Percentiles rank a stretch among this genome's conserved stretches.
Conservation (phyloP, 208 protist species). For the Leptomonas seymouri region DNA sequence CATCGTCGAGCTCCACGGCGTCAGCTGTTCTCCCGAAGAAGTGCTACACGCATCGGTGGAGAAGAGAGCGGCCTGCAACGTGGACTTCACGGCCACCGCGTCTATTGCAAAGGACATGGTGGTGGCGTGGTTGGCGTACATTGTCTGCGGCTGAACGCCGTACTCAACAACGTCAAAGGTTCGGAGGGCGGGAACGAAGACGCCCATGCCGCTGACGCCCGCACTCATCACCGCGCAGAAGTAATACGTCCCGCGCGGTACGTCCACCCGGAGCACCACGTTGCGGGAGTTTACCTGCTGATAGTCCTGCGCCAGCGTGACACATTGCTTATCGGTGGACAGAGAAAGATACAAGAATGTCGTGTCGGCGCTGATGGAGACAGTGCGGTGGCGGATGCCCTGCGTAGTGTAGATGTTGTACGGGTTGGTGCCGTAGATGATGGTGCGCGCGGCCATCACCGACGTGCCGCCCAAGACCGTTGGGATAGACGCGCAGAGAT, state of each 20-base stretch:
- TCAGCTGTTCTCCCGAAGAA: constrained; percentile 20
- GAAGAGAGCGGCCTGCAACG: constrained; percentile 42
- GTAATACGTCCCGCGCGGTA: constrained; percentile 61
- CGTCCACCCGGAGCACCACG: constrained; percentile 36
- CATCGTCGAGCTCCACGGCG: constrained; percentile 27
- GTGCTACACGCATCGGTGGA: constrained; percentile 21
- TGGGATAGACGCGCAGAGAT: constrained; percentile 46
- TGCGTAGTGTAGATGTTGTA: constrained; percentile 39
- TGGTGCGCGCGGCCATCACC: constrained; percentile 24
- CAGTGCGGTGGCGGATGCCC: constrained; percentile 51
- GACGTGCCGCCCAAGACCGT: constrained; percentile 23
- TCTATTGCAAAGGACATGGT: constrained; percentile 56
- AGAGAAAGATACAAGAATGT: constrained; percentile 44
- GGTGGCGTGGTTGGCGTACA: constrained; percentile 56
- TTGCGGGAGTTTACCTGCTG: constrained; percentile 13
- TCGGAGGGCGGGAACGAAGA: constrained; percentile 51
- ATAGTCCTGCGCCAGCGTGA: constrained; percentile 43
- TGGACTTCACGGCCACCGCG: constrained; percentile 22
- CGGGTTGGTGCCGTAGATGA: constrained; percentile 23
- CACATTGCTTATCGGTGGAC: constrained; percentile 41
- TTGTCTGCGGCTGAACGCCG: constrained; percentile 57
- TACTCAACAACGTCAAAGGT: constrained; percentile 55
- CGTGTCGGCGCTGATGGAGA: constrained; percentile 21
- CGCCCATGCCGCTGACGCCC: constrained; percentile 20
- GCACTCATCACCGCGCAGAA: constrained; percentile 46